Evolutionary conservation across 2,329 filamentous ascomycete species (phyloP), one percentile per base, ranked within the genome.

Genomic region (Neonectria coccinea): DNA sequence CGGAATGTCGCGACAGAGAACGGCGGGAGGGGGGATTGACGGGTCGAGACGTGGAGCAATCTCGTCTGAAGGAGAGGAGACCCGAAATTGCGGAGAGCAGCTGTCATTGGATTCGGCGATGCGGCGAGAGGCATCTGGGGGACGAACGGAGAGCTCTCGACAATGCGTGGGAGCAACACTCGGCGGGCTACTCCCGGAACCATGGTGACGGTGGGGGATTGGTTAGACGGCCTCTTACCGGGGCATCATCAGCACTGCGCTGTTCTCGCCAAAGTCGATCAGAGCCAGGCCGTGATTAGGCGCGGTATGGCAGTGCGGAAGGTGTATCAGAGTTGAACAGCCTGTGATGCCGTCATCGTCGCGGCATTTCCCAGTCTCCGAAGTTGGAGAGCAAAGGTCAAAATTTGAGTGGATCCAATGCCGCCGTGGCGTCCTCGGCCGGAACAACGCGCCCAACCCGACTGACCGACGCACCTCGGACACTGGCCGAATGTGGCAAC

Each of bases 121-220:
- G 67, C 62, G 42, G 67, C 56, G 52, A 70, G 56, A 61, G 69
- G 62, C 59, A 68, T 64, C 62, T 74, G 72, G 50, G 70, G 67
- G 77, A 63, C 25, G 18, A 66, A 52, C 29, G 64, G 45, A 36
- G 67, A 74, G 75, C 73, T 72, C 67, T 78, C 77, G 70, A 77
- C 78, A 75, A 81, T 78, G 73, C 79, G 80, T 67, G 83, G 83
- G 78, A 84, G 79, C 79, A 85, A 79, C 78, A 79, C 79, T 74
- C 81, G 82, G 72, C 83, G 83, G 73, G 83, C 79, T 74, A 80
- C 79, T 77, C 81, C 83, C 79, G 82, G 80, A 76, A 80, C 81
- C 84, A 86, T 86, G 70, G 72, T 81, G 74, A 74, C 71, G 66
- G 72, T 66, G 65, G 72, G 66, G 67, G 67, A 69, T 66, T 64